Evolutionary conservation across 768 basidiomycete genomes (phyloP), one percentile per base, ranked within the genome.

Genomic region (Mycena galopus): DNA sequence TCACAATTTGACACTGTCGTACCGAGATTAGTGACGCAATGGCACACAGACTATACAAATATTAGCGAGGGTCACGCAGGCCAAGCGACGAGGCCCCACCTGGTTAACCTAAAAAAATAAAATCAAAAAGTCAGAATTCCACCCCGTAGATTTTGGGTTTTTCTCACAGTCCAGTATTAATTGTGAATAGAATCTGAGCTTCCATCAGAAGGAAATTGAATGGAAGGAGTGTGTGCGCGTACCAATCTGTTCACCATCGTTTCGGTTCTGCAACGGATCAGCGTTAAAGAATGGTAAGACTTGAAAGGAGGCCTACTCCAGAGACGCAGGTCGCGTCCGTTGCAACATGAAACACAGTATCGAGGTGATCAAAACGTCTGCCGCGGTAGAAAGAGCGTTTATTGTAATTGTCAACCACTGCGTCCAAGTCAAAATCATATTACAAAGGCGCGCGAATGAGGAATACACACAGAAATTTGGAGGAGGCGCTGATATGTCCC

Each of bases 221-320:
- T 23, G 30, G 16, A 14, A 30, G 39, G 11, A 12, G 21, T 61
- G 5, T 47, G 33, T 32, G 50, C 1, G 1, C 84, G 61, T 63
- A 85, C 86, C 68, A 90, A 71, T 65, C 81, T 85, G 67, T 82
- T 89, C 71, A 91, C 87, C 78, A 90, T 83, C 0, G 81, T 85
- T 71, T 90, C 89, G 10, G 87, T 86, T 66, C 87, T 78, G 51
- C 2, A 1, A 30, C 35, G 25, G 33, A 17, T 29, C 19, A 30
- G 84, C 12, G 7, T 50, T 9, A 50, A 50, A 62, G 16, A 39
- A 65, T 42, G 60, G n/a, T 25, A 71, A 33, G 19, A 6, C 27
- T 35, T 4, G 29, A 9, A 55, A 11, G n/a, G n/a, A n/a, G n/a
- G 55, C 77, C n/a, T 53, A 84, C 88, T 79, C 86, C 58, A 81